Evolutionary conservation across 768 basidiomycete species (phyloP).

Genomic region (Trametes sanguinea): DNA sequence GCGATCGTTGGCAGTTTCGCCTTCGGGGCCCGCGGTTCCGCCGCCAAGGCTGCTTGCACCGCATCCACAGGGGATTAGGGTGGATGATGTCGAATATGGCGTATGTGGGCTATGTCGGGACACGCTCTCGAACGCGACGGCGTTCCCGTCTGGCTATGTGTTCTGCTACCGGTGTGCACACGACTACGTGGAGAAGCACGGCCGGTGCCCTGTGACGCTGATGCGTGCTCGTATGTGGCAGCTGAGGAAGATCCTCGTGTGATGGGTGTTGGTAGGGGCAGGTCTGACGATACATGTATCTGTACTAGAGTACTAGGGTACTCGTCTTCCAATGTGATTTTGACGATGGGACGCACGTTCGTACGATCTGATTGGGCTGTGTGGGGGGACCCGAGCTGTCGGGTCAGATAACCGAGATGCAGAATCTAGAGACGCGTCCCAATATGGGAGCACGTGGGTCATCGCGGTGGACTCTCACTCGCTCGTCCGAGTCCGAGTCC

Average conservation of each 20-base stretch:
- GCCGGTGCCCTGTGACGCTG: slow-evolving; percentile 86
- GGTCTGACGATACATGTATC: no score
- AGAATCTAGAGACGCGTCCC: not conserved
- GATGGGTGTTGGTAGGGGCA: slow-evolving; percentile 14
- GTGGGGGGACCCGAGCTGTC: not conserved
- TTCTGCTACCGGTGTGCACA: slow-evolving; percentile 93
- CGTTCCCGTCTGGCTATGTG: slow-evolving; percentile 90
- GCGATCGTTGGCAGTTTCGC: slow-evolving; percentile 62
- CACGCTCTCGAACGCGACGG: slow-evolving; percentile 80
- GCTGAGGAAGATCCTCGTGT: slow-evolving; percentile 84
- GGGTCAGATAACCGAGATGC: slow-evolving; percentile 21
- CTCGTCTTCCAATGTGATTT: slow-evolving; percentile 18
- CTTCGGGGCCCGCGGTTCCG: slow-evolving; percentile 68
- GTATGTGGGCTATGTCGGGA: slow-evolving; percentile 80
- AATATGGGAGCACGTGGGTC: slow-evolving; percentile 27
- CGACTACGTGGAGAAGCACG: slow-evolving; percentile 75
- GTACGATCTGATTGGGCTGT: slow-evolving; percentile 21
- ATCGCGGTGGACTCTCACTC: not conserved
- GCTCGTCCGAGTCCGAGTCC: no score
- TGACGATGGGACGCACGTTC: slow-evolving; percentile 26
- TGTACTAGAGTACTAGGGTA: not conserved
- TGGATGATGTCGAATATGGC: slow-evolving; percentile 71
- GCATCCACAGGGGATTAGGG: slow-evolving; percentile 68
- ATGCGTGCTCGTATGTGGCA: slow-evolving; percentile 76
- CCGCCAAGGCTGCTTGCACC: slow-evolving; percentile 77